A percentile compares a stretch with the other conserved stretches of the same genome.
phyloP scores from a whole-genome alignment of 2,329 filamentous ascomycete species.

The Penicillium freii region DNA sequence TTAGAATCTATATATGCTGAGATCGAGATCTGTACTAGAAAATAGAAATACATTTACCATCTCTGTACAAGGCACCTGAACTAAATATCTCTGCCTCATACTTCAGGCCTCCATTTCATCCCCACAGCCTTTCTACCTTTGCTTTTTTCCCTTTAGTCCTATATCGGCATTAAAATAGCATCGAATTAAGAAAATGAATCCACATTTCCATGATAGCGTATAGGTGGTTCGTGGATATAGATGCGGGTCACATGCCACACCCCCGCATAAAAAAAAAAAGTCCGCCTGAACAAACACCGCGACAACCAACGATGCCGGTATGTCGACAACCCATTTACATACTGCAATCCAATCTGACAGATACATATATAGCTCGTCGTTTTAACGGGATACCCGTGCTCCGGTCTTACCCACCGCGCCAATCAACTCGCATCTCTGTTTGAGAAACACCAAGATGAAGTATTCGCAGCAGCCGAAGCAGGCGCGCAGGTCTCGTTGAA shows the following conservation, averaged over 20 bases:
- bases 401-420: slow-evolving; percentile 62
- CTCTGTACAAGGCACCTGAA: background rate
- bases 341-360: background rate
- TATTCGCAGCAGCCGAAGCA: slow-evolving; percentile 33
- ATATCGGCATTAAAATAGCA: background rate
- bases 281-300: slow-evolving; percentile 9
- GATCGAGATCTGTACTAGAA: background rate
- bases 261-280: slow-evolving; percentile 21
- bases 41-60: background rate
- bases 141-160: background rate
- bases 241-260: slow-evolving; percentile 22
- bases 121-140: background rate
- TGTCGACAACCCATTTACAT: background rate
- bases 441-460: slow-evolving; percentile 49
- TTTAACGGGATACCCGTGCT: slow-evolving; percentile 62
- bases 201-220: background rate
- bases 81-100: background rate
- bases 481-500: slow-evolving; percentile 37
- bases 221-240: background rate
- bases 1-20: background rate
- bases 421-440: slow-evolving; percentile 56
- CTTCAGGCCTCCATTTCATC: background rate
- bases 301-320: slow-evolving; percentile 31
- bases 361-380: slow-evolving; percentile 53
- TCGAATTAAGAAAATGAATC: background rate